Evolutionary conservation across 129 eudicot genomes (phyloP).

Genomic region (Heracleum sosnowskyi): DNA sequence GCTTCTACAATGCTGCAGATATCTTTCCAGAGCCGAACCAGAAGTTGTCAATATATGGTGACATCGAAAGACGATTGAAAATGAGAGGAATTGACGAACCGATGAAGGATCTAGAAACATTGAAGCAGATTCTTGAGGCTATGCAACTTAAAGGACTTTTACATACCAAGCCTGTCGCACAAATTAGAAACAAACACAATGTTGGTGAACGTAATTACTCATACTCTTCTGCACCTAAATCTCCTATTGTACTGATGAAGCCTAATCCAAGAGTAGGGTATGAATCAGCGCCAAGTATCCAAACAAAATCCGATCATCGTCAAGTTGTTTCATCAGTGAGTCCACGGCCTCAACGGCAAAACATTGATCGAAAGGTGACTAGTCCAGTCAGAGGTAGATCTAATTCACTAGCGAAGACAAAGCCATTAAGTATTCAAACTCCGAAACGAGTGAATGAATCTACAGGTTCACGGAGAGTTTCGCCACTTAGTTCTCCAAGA

Average conservation of each 20-base stretch:
- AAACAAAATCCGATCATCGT: constrained; percentile 19
- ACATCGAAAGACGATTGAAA: constrained; percentile 55
- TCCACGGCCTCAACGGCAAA: constrained; percentile 44
- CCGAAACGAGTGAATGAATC: constrained; percentile 32
- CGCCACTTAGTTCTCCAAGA: constrained; percentile 59
- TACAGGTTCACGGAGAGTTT: constrained; percentile 22
- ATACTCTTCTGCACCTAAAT: constrained; percentile 27
- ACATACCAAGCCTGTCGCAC: constrained; percentile 37
- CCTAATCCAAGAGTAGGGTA: constrained; percentile 28
- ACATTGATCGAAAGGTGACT: constrained; percentile 33
- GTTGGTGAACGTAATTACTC: constrained; percentile 28
- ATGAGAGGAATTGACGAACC: constrained; percentile 67
- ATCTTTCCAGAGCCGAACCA: constrained; percentile 56
- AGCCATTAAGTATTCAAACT: constrained; percentile 52
- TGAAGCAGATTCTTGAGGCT: constrained; percentile 89
- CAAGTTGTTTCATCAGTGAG: constrained; percentile 20
- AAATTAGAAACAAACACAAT: constrained; percentile 29
- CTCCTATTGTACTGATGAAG: constrained; percentile 52
- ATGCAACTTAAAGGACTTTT: constrained; percentile 85
- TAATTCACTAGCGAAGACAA: constrained; percentile 37
- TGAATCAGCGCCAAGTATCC: constrained; percentile 16
- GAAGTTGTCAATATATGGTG: constrained; percentile 37
- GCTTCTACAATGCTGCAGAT: constrained; percentile 52
- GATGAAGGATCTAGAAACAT: constrained; percentile 52
- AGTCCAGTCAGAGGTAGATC: constrained; percentile 35